These are phyloP conservation scores for Camellia sinensis DNA, from an alignment of 148 eudicot species.

Conservation along the genomic window DNA sequence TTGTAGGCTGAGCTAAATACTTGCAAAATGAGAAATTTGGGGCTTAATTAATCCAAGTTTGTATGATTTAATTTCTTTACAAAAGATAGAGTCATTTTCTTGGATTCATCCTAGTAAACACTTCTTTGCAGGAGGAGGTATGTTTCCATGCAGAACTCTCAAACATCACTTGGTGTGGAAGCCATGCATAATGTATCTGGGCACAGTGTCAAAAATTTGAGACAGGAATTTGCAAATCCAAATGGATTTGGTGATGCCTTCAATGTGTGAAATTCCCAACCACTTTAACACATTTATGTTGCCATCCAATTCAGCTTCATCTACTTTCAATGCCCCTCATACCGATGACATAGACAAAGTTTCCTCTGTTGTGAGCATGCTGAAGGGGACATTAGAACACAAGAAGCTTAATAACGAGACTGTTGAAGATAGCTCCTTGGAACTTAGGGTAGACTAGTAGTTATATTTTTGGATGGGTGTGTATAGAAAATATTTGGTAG, in stretches of 20 bases:
- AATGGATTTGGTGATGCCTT: constrained; percentile 22
- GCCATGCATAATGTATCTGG: constrained; percentile 26
- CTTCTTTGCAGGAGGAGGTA: constrained; percentile 46
- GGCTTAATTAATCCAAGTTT: neutral
- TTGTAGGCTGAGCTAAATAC: neutral
- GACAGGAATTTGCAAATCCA: constrained; percentile 25
- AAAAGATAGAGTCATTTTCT: neutral
- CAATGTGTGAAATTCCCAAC: constrained; percentile 23
- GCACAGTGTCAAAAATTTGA: constrained; percentile 19
- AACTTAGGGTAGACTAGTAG: too few species aligned
- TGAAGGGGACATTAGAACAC: constrained; percentile 49
- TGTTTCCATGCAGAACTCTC: constrained; percentile 42
- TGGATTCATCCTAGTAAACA: neutral
- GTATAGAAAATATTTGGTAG: too few species aligned
- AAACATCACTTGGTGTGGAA: constrained; percentile 33
- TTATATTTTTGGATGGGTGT: too few species aligned
- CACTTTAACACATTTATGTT: constrained; percentile 33
- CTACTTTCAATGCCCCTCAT: constrained; percentile 31
- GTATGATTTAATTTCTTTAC: neutral
- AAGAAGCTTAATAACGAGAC: constrained; percentile 32
- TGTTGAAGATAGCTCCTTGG: constrained; percentile 27
- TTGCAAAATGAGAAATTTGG: neutral
- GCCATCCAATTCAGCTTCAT: constrained; percentile 38
- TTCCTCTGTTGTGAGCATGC: constrained; percentile 53
- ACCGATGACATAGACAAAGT: constrained; percentile 33